Evolutionary conservation across 2,329 filamentous ascomycete species (phyloP).

Genomic region (Bertia moriformis): DNA sequence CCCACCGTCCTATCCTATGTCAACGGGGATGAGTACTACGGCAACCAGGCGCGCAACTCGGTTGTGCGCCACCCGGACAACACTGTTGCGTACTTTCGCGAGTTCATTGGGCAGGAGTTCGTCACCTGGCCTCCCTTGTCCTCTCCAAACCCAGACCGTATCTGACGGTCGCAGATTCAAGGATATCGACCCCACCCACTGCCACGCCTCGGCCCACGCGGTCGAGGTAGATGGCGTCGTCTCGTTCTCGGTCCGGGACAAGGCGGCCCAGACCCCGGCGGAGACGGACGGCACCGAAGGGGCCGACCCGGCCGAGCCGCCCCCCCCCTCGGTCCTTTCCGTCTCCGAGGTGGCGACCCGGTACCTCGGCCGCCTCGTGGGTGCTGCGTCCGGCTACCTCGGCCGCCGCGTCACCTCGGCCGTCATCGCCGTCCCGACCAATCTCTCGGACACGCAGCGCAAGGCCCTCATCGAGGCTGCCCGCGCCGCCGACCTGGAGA

Average conservation of each 20-base stretch:
- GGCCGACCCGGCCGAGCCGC: too few relatives aligned
- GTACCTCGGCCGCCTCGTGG: conserved; percentile 67
- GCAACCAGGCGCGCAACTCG: conserved; percentile 86
- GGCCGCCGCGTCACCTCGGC: conserved; percentile 90
- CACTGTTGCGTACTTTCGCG: conserved; percentile 89
- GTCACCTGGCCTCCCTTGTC: conserved; percentile 10
- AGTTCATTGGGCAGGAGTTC: conserved; percentile 88
- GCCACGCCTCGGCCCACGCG: conserved; percentile 85
- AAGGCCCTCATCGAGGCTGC: conserved; percentile 66
- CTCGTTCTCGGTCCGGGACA: conserved; percentile 73
- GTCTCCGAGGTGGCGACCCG: conserved; percentile 73
- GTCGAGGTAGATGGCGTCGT: conserved; percentile 58
- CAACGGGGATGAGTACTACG: conserved; percentile 90
- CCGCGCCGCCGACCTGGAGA: conserved; percentile 67
- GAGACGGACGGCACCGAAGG: too few relatives aligned
- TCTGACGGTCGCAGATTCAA: conserved; percentile 50
- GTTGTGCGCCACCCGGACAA: conserved; percentile 84
- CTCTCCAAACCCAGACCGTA: conserved; percentile 4
- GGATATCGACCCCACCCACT: conserved; percentile 88
- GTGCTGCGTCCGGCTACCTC: conserved; percentile 78
- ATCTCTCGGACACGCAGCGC: conserved; percentile 80
- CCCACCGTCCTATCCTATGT: conserved; percentile 89
- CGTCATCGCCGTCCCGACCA: conserved; percentile 84
- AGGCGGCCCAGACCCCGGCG: conserved; percentile 39
- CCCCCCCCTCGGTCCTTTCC: conserved; percentile 52